phyloP scores from a whole-genome alignment of 2,329 filamentous ascomycete genomes.

The Trichoderma aggressivum region DNA sequence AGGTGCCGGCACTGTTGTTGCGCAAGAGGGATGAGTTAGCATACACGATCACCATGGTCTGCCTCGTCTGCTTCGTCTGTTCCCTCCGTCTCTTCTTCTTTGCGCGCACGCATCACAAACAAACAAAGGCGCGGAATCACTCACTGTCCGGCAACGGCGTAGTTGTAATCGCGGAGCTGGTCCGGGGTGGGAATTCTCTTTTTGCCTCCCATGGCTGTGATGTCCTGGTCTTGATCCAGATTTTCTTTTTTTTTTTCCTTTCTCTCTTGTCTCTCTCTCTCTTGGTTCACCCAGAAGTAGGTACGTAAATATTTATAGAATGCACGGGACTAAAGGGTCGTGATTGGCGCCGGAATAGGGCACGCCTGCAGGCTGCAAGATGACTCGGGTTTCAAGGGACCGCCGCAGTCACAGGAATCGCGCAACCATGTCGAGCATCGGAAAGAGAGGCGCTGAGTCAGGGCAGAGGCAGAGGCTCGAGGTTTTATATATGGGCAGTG shows the following conservation, averaged over 20 bases:
- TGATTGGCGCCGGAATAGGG: neutral
- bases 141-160: conserved; percentile 83
- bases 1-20: conserved; percentile 72
- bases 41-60: neutral
- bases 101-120: neutral
- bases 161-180: conserved; percentile 65
- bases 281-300: neutral
- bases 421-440: neutral
- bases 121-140: conserved; percentile 34
- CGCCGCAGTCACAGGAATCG: conserved; percentile 10
- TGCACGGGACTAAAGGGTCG: neutral
- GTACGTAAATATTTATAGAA: neutral
- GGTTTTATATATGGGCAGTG: neutral
- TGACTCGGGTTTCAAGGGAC: conserved; percentile 12
- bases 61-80: neutral
- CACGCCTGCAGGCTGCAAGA: conserved; percentile 6
- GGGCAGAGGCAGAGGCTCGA: neutral
- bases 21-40: conserved; percentile 2
- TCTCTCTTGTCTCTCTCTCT: neutral
- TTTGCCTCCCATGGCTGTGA: conserved; percentile 11
- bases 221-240: neutral
- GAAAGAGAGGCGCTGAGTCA: neutral
- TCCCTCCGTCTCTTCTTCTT: neutral
- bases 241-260: neutral
- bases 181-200: conserved; percentile 50